Percentiles rank a stretch among this genome's conserved stretches.
phyloP scores from a whole-genome alignment of 441 rosid species.

The Erodium chrysanthum region DNA sequence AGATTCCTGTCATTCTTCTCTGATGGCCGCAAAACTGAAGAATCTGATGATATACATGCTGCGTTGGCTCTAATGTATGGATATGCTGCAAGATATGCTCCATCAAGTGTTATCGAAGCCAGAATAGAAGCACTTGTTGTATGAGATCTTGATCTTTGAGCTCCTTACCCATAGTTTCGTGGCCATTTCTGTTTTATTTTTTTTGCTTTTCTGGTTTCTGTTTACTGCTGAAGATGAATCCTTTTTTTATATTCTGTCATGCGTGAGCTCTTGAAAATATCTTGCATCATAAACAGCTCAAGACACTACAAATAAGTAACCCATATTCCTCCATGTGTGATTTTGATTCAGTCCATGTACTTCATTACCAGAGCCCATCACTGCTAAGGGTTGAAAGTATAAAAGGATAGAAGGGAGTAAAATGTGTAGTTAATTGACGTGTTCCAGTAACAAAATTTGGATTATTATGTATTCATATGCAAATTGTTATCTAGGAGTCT shows the following conservation, averaged over 20 bases:
- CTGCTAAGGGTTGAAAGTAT: background rate
- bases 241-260: background rate
- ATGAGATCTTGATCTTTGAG: conserved; percentile 30
- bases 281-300: background rate
- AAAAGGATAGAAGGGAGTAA: background rate
- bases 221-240: conserved; percentile 9
- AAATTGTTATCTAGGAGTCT: background rate
- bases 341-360: background rate
- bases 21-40: conserved; percentile 67
- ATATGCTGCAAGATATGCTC: conserved; percentile 99
- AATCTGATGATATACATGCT: conserved; percentile 98
- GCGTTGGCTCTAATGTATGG: conserved; percentile 99
- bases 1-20: conserved; percentile 84
- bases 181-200: conserved; percentile 8
- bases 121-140: conserved; percentile 97
- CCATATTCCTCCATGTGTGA: too few species aligned
- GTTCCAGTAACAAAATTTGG: background rate
- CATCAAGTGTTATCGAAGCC: conserved; percentile 93
- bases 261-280: background rate
- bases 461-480: background rate
- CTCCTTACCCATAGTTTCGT: conserved; percentile 12
- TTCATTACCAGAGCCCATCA: background rate
- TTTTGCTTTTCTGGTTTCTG: conserved; percentile 8
- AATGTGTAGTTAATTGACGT: conserved; percentile 2
- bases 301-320: too few species aligned